These are phyloP conservation scores for Zizania palustris DNA, from an alignment of 202 grass and related monocot genomes.

Conservation along the genomic window DNA sequence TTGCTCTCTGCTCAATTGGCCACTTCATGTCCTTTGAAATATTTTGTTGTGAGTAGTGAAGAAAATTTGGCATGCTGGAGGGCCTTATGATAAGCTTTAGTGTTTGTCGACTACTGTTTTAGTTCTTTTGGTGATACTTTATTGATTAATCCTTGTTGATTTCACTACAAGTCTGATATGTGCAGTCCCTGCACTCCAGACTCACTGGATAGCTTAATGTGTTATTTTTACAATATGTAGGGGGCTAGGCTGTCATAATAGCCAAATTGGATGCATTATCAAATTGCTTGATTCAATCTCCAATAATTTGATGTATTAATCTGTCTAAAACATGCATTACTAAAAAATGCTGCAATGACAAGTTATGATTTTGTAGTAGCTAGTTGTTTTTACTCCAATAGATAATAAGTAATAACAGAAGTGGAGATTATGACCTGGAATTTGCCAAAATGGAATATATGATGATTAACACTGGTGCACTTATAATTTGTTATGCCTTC, in stretches of 20 bases:
- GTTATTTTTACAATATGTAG: background rate
- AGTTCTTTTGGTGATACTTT: background rate
- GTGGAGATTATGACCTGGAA: background rate
- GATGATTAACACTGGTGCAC: background rate
- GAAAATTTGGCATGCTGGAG: slow-evolving; percentile 45
- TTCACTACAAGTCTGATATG: background rate
- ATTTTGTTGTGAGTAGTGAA: slow-evolving; percentile 40
- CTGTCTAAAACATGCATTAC: background rate
- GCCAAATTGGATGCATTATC: slow-evolving; percentile 4
- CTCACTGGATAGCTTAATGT: background rate
- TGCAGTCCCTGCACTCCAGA: background rate
- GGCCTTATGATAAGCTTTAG: slow-evolving; percentile 37
- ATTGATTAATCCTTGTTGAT: background rate
- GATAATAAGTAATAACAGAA: background rate
- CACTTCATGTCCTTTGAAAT: slow-evolving; percentile 45
- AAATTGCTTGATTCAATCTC: background rate
- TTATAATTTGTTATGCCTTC: background rate
- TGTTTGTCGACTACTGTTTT: slow-evolving; percentile 29
- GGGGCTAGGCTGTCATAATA: slow-evolving; percentile 1
- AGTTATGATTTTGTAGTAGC: too few relatives aligned
- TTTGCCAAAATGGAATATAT: background rate
- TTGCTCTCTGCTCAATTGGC: slow-evolving; percentile 15
- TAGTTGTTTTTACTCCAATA: too few relatives aligned
- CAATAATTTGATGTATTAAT: slow-evolving; percentile 5
- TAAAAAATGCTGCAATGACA: background rate